Percentiles rank a stretch among this genome's conserved stretches.
These are phyloP conservation scores for Berkeleyomyces basicola DNA, from an alignment of 2,329 filamentous ascomycete genomes.

Conservation along the genomic window DNA sequence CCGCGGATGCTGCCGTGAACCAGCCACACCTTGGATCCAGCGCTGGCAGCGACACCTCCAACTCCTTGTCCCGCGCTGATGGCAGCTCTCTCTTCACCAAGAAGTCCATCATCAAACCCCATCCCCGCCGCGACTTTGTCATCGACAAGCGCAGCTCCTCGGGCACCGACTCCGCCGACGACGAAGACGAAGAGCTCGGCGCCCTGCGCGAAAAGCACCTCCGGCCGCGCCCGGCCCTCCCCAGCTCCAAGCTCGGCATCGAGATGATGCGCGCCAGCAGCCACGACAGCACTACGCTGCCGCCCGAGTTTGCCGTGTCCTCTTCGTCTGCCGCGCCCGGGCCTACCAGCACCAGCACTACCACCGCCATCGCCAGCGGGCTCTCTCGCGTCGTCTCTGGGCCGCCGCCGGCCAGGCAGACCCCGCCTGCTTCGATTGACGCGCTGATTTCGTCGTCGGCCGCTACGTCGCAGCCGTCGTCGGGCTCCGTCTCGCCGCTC, in stretches of 20 bases:
- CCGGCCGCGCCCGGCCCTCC: slow-evolving; percentile 40
- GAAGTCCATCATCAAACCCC: slow-evolving; percentile 4
- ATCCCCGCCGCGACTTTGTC: slow-evolving; percentile 14
- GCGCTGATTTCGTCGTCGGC: not conserved
- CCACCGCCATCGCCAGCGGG: not conserved
- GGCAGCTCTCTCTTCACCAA: not conserved
- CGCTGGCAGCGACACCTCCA: slow-evolving; percentile 5
- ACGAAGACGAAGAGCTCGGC: slow-evolving; percentile 84
- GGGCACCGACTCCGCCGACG: slow-evolving; percentile 65
- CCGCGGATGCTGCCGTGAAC: slow-evolving; percentile 17
- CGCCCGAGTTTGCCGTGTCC: slow-evolving; percentile 28
- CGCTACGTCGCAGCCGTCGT: not conserved
- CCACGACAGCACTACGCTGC: slow-evolving; percentile 55
- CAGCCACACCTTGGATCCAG: slow-evolving; percentile 17
- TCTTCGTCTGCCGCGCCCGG: no score
- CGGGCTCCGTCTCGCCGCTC: slow-evolving; percentile 3
- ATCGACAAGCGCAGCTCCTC: slow-evolving; percentile 45
- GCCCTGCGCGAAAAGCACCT: slow-evolving; percentile 29
- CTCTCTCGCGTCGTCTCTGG: not conserved
- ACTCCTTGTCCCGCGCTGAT: slow-evolving; percentile 4
- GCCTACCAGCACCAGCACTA: not conserved
- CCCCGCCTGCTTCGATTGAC: not conserved
- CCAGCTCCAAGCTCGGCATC: slow-evolving; percentile 77
- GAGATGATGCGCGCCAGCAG: slow-evolving; percentile 98
- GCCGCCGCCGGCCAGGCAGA: not conserved